Percentiles rank a stretch among this genome's conserved stretches.
These are phyloP conservation scores for Pythium pectinolyticum DNA, from an alignment of 352 stramenopile genomes.

Conservation along the genomic window DNA sequence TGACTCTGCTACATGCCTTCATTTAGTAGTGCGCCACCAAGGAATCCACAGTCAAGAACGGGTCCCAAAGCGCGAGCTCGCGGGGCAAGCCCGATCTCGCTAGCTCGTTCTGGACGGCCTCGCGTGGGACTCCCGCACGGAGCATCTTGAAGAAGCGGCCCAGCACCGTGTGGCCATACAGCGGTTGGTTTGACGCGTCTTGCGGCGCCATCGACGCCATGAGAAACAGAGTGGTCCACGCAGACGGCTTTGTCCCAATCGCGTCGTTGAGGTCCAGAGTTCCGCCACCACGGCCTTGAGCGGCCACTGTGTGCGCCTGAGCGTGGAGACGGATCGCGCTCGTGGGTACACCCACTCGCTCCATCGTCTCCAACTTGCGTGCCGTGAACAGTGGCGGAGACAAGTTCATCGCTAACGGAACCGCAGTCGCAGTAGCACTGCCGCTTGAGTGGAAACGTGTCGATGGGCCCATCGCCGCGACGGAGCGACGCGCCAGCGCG, in stretches of 20 bases:
- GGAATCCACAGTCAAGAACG: neutral
- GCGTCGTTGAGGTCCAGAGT: neutral
- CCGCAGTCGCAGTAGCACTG: no score
- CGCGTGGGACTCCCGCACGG: constrained; percentile 1
- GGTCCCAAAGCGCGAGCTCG: constrained; percentile 16
- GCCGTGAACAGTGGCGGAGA: neutral
- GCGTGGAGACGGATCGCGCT: constrained; percentile 10
- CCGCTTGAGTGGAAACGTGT: neutral
- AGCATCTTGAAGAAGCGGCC: constrained; percentile 21
- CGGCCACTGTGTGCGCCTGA: neutral
- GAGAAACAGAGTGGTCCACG: constrained; percentile 14
- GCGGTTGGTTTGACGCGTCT: neutral
- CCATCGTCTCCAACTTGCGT: constrained; percentile 1
- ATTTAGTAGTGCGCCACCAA: neutral
- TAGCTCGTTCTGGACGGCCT: constrained; percentile 12
- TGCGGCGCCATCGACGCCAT: neutral
- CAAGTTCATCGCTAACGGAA: no score
- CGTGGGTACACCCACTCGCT: constrained; percentile 4
- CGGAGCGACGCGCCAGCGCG: constrained; percentile 1
- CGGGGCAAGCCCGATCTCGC: neutral
- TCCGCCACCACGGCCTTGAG: neutral
- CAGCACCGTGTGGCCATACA: constrained; percentile 4
- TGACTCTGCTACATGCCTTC: no score
- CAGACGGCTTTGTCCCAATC: no score
- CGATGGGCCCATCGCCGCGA: neutral